Evolutionary conservation across 106 monocot species (phyloP), one percentile per base, ranked within the genome.

Genomic region (Narthecium ossifragum): DNA sequence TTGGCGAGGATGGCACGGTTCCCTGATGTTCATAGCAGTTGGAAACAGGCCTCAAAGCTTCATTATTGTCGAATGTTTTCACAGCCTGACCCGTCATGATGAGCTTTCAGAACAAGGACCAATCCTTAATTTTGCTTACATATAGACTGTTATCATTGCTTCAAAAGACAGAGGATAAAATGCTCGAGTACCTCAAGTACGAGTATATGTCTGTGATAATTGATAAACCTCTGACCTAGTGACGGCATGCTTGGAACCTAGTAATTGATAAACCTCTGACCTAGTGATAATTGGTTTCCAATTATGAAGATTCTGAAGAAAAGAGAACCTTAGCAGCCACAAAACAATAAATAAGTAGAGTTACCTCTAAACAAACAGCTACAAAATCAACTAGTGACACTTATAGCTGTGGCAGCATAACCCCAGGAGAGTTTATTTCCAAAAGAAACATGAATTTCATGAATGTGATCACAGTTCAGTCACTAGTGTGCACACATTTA

Each of bases 11-110:
- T 34, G 37, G n/a, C 23, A 18, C 26, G 61, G 23, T 70, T 57
- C 34, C 21, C 28, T 40, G 17, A 10, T 46, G 26, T 51, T 50
- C 30, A 34, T 45, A 46, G n/a, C 39, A 41, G 10, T 38, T 48
- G 26, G 48, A 26, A 8, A 60, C n/a, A 65, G 71, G 14, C 31
- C 61, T 26, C 20, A 69, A 26, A 26, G 46, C 62, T 73, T 59
- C 63, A 5, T 31, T 53, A 23, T 55, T 58, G 17, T 50, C 45
- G 51, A 29, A 63, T 63, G 53, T 58, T 26, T 27, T 34, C 13
- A 41, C 62, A 26, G 34, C 31, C 21, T 50, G 30, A 12, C 71
- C 68, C n/a, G 66, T 63, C 78, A 78, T 78, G 33, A 33, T 62
- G 27, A 34, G 18, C 30, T 38, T 40, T 28, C 26, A 48, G 6